Evolutionary conservation across 2,329 filamentous ascomycete species (phyloP).

Genomic region (Aspergillus novofumigatus): DNA sequence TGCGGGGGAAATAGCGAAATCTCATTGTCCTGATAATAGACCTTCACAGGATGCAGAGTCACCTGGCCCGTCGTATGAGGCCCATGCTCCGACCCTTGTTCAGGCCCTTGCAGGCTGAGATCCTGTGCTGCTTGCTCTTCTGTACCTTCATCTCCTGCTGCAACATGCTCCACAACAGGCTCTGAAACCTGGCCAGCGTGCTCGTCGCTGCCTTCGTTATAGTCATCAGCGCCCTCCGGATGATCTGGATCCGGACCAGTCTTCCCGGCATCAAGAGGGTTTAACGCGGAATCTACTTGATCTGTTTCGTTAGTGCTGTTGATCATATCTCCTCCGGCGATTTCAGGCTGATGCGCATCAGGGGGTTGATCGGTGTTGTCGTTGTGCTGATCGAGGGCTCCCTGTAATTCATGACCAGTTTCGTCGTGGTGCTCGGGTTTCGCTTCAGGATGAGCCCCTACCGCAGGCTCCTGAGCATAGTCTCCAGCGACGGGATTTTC

Average conservation of each 20-base stretch:
- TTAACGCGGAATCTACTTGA: slow-evolving; percentile 5
- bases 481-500: slow-evolving; percentile 1
- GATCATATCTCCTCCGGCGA: not conserved
- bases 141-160: slow-evolving; percentile 3
- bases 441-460: slow-evolving; percentile 3
- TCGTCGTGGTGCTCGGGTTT: slow-evolving; percentile 5
- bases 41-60: slow-evolving; percentile 46
- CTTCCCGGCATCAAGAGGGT: not conserved
- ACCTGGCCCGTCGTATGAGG: slow-evolving; percentile 4
- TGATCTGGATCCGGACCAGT: not conserved
- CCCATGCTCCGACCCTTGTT: slow-evolving; percentile 8
- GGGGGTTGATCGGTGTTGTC: not conserved
- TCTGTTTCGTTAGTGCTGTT: slow-evolving; percentile 20
- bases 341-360: not conserved
- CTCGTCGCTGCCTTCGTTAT: slow-evolving; percentile 12
- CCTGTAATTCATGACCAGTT: slow-evolving; percentile 1
- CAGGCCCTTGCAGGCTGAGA: slow-evolving; percentile 2
- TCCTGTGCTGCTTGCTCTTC: slow-evolving; percentile 6
- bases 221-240: not conserved
- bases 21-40: slow-evolving; percentile 53
- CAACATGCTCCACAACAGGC: slow-evolving; percentile 7
- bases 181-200: slow-evolving; percentile 11
- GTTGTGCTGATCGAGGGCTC: not conserved
- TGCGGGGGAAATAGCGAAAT: slow-evolving; percentile 57
- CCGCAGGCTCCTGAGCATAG: not conserved